Percentiles rank a stretch among this genome's conserved stretches.
Evolutionary conservation across 257 asterid species (phyloP).

Genomic region (Coffea eugenioides): DNA sequence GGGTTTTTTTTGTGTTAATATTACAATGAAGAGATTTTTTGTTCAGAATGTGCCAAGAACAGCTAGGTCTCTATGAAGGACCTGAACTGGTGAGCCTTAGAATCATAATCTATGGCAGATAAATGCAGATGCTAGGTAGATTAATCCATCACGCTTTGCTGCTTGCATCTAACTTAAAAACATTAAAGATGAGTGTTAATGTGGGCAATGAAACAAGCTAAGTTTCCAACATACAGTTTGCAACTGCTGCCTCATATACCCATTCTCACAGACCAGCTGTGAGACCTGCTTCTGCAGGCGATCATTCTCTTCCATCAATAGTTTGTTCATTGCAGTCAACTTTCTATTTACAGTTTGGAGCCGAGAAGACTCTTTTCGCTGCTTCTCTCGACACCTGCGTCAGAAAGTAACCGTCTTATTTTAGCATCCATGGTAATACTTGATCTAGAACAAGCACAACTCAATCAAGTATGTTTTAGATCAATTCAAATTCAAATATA

Average conservation of each 20-base stretch:
- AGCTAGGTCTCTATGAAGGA: background rate
- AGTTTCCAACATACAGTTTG: slow-evolving; percentile 56
- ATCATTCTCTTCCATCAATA: slow-evolving; percentile 95
- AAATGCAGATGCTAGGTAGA: background rate
- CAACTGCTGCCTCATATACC: slow-evolving; percentile 77
- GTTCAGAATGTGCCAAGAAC: background rate
- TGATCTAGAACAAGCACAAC: slow-evolving; percentile 2
- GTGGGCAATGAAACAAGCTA: slow-evolving; percentile 1
- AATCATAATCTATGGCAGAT: background rate
- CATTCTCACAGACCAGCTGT: slow-evolving; percentile 86
- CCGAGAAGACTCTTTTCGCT: slow-evolving; percentile 73
- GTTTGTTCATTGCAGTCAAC: slow-evolving; percentile 80
- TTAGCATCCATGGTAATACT: background rate
- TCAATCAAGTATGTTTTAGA: slow-evolving; percentile 1
- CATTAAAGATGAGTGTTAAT: background rate
- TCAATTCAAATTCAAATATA: background rate
- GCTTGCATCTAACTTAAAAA: background rate
- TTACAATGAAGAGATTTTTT: background rate
- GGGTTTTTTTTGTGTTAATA: background rate
- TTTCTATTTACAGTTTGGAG: slow-evolving; percentile 89
- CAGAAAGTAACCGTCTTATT: background rate
- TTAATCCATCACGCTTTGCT: background rate
- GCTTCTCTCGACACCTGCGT: slow-evolving; percentile 92
- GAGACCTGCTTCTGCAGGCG: slow-evolving; percentile 96
- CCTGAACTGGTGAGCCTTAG: background rate